Percentiles rank a stretch among this genome's conserved stretches.
phyloP scores from a whole-genome alignment of 2,329 filamentous ascomycete genomes.

The Trichoderma koningii region DNA sequence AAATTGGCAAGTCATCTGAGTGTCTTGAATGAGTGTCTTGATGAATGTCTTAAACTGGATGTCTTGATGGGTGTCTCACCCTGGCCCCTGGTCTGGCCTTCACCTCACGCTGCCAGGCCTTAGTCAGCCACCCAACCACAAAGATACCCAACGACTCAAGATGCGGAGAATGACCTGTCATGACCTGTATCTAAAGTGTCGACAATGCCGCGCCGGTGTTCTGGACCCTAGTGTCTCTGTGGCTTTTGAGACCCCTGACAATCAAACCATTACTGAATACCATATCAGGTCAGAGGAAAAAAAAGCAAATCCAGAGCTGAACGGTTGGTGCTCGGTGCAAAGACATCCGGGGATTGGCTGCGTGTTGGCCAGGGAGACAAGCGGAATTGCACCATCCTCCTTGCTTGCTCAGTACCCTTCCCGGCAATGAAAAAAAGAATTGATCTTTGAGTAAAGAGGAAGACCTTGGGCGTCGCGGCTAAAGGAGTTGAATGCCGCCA shows the following conservation, averaged over 20 bases:
- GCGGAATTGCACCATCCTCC: constrained; percentile 16
- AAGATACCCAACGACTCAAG: not conserved
- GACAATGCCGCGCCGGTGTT: not conserved
- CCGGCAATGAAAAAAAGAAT: not conserved
- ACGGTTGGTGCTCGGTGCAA: not conserved
- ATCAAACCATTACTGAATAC: no score
- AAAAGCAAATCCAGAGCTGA: not conserved
- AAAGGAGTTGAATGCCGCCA: not conserved
- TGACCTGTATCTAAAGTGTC: not conserved
- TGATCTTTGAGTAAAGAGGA: not conserved
- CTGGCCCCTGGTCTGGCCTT: not conserved
- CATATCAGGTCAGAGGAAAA: not conserved
- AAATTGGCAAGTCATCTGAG: not conserved
- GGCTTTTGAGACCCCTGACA: constrained; percentile 9
- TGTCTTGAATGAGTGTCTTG: not conserved
- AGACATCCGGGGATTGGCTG: constrained; percentile 11
- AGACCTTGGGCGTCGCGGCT: not conserved
- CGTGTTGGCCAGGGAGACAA: constrained; percentile 18
- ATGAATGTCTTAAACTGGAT: not conserved
- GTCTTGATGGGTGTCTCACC: not conserved
- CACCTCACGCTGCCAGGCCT: not conserved
- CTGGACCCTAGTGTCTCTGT: not conserved
- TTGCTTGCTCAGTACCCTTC: constrained; percentile 4
- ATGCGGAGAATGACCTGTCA: constrained; percentile 5
- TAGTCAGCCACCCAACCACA: not conserved